phyloP scores from a whole-genome alignment of 495 filamentous ascomycete genomes.

The Aspergillus mulundensis region DNA sequence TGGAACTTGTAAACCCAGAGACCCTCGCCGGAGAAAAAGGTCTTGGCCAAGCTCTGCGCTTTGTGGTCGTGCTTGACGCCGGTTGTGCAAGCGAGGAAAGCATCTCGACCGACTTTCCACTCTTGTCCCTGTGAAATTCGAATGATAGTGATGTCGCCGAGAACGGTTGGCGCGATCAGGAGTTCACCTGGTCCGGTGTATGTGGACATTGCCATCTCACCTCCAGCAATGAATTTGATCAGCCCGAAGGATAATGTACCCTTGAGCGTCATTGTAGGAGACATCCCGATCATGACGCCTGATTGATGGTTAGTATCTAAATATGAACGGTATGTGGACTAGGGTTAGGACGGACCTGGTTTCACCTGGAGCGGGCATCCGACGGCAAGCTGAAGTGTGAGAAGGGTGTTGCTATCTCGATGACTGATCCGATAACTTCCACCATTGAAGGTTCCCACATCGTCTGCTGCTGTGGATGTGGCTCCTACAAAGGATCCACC shows the following conservation, averaged over 20 bases:
- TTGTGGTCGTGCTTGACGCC: slow-evolving; percentile 80
- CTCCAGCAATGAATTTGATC: slow-evolving; percentile 80
- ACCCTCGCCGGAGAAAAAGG: slow-evolving; percentile 89
- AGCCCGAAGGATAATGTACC: slow-evolving; percentile 74
- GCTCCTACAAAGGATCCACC: slow-evolving; percentile 18
- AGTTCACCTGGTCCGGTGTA: slow-evolving; percentile 92
- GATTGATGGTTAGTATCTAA: background rate
- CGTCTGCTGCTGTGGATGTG: slow-evolving; percentile 49
- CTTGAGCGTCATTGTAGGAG: slow-evolving; percentile 75
- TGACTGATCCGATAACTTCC: slow-evolving; percentile 92
- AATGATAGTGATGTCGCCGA: slow-evolving; percentile 85
- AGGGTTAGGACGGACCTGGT: slow-evolving; percentile 53
- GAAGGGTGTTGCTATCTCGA: slow-evolving; percentile 80
- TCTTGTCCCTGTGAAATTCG: slow-evolving; percentile 59
- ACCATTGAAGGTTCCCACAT: slow-evolving; percentile 92
- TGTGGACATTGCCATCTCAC: slow-evolving; percentile 72
- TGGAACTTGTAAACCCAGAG: slow-evolving; percentile 85
- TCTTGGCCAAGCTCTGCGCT: slow-evolving; percentile 82
- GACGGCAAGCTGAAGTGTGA: slow-evolving; percentile 86
- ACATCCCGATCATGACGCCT: slow-evolving; percentile 95
- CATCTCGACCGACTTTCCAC: slow-evolving; percentile 81
- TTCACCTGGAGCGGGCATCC: slow-evolving; percentile 80
- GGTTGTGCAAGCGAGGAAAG: slow-evolving; percentile 72
- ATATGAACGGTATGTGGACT: background rate
- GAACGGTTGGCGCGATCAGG: slow-evolving; percentile 69